Percentiles rank a stretch among this genome's conserved stretches.
Evolutionary conservation across 768 basidiomycete genomes (phyloP).

Genomic region (Jaapia argillacea): DNA sequence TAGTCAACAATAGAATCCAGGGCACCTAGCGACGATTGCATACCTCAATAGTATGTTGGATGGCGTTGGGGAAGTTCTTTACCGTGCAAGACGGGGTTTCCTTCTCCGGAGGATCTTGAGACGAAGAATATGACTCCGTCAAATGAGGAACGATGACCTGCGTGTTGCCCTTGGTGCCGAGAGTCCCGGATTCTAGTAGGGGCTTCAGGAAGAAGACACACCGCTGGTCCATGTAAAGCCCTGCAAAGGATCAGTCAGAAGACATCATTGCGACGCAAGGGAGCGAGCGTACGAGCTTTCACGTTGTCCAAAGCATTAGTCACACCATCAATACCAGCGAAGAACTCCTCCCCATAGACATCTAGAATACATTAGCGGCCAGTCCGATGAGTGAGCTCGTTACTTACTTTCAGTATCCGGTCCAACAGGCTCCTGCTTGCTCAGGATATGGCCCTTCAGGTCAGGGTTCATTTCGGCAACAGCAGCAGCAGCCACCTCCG

Average conservation of each 20-base stretch:
- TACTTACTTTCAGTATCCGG: conserved; percentile 82
- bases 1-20: conserved; percentile 2
- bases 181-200: conserved; percentile 91
- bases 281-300: conserved; percentile 65
- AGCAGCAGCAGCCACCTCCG: conserved; percentile 85
- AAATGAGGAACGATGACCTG: conserved; percentile 92
- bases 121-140: conserved; percentile 95
- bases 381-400: background rate
- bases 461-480: conserved; percentile 96
- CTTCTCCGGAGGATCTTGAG: conserved; percentile 98
- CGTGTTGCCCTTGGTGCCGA: conserved; percentile 96
- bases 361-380: conserved; percentile 34
- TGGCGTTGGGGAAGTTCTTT: conserved; percentile 98
- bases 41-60: conserved; percentile 96
- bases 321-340: conserved; percentile 79
- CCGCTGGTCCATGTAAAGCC: conserved; percentile 96
- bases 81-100: conserved; percentile 94
- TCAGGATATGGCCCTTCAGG: conserved; percentile 73
- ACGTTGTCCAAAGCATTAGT: conserved; percentile 98
- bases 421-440: conserved; percentile 91
- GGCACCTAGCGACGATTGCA: background rate
- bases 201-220: conserved; percentile 97
- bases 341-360: conserved; percentile 84
- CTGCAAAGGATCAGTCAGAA: conserved; percentile 26
- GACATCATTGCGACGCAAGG: background rate